Percentiles rank a stretch among this genome's conserved stretches.
Conservation (phyloP, 176 grass and related monocot genomes). For the Alloteropsis semialata region DNA sequence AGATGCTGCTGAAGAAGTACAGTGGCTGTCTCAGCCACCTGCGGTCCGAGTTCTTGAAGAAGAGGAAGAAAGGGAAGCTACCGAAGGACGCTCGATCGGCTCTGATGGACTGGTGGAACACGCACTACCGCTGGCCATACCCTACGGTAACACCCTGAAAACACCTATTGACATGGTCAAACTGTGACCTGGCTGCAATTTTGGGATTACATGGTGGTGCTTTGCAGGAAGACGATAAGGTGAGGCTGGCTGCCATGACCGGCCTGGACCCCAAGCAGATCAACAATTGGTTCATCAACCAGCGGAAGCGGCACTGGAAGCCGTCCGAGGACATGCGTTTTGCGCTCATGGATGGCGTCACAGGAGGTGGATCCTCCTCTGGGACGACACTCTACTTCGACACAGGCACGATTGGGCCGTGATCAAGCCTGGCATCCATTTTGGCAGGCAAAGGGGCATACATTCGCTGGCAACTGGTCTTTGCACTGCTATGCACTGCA, state of each 20-base stretch:
- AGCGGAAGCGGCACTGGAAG: constrained; percentile 95
- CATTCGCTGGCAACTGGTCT: neutral
- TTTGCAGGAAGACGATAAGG: constrained; percentile 88
- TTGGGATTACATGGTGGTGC: neutral
- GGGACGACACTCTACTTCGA: constrained; percentile 84
- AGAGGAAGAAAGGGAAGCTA: constrained; percentile 98
- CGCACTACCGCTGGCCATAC: constrained; percentile 93
- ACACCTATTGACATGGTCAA: neutral
- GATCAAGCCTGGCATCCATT: neutral
- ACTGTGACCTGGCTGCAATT: neutral
- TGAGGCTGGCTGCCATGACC: constrained; percentile 61
- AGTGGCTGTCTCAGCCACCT: constrained; percentile 82
- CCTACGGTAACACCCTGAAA: constrained; percentile 53
- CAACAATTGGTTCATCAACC: constrained; percentile 99
- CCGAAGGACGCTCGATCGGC: constrained; percentile 71
- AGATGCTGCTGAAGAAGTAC: constrained; percentile 99
- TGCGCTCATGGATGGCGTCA: constrained; percentile 75
- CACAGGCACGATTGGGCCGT: constrained; percentile 68
- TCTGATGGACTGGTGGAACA: constrained; percentile 92
- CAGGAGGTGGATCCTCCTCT: constrained; percentile 49
- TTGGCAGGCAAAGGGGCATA: neutral
- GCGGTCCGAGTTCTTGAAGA: constrained; percentile 91
- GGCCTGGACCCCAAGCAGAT: constrained; percentile 90
- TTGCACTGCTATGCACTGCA: neutral
- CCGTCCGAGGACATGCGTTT: constrained; percentile 89